Conservation (phyloP, 2,329 filamentous ascomycete species). For the Fusarium concolor region DNA sequence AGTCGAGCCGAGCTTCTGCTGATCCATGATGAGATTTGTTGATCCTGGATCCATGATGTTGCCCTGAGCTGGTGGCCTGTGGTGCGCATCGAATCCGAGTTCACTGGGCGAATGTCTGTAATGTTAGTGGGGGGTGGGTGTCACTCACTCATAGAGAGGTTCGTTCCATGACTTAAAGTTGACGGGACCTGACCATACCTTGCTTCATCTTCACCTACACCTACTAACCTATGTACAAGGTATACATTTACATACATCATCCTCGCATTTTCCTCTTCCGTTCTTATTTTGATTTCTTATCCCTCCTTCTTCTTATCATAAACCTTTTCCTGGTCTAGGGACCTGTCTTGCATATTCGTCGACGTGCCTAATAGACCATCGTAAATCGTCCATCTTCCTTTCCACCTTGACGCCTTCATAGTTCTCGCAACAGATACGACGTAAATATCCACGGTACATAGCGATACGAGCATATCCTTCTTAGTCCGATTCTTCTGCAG, state of each 20-base stretch:
- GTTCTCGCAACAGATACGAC: conserved; percentile 13
- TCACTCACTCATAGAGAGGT: conserved; percentile 17
- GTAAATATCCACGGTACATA: conserved; percentile 8
- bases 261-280: conserved; percentile 8
- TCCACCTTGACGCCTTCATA: conserved; percentile 3
- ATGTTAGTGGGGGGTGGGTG: conserved; percentile 12
- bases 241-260: conserved; percentile 20
- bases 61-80: not conserved
- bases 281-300: conserved; percentile 25
- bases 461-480: conserved; percentile 10
- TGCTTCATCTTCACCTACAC: conserved; percentile 3
- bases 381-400: conserved; percentile 12
- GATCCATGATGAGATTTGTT: conserved; percentile 27
- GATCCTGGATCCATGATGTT: conserved; percentile 32
- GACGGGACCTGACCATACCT: conserved; percentile 12
- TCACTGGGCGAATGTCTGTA: conserved; percentile 4
- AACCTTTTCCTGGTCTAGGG: not conserved
- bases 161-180: conserved; percentile 24
- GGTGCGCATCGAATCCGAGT: not conserved
- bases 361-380: conserved; percentile 16
- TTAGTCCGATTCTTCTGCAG: not conserved
- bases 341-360: conserved; percentile 14
- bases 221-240: not conserved
- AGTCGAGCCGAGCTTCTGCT: conserved; percentile 20
- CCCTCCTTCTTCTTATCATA: conserved; percentile 5